A percentile compares a stretch with the other conserved stretches of the same genome.
Conservation (phyloP, 441 rosid species). For the Aquilaria agallochum region DNA sequence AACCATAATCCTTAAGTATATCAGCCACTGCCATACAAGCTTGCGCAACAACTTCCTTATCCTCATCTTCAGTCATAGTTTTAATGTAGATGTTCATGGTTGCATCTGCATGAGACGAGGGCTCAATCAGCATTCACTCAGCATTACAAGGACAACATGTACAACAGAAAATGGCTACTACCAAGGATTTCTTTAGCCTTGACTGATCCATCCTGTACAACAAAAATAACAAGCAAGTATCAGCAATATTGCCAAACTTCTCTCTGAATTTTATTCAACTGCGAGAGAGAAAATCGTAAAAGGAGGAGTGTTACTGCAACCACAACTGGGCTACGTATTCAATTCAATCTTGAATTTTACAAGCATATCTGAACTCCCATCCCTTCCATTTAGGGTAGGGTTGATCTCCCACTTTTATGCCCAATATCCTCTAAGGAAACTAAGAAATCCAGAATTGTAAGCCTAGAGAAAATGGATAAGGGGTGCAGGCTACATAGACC, state of each 20-base stretch:
- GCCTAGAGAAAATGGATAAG: no score
- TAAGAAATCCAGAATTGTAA: no score
- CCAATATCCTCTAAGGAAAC: no score
- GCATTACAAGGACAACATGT: constrained; percentile 1
- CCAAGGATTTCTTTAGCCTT: constrained; percentile 85
- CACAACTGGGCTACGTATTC: no score
- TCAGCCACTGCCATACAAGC: constrained; percentile 90
- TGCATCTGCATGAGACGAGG: constrained; percentile 46
- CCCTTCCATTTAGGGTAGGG: no score
- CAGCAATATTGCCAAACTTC: constrained; percentile 8
- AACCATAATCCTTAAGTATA: constrained; percentile 87
- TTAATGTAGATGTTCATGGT: constrained; percentile 79
- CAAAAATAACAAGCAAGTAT: constrained; percentile 15
- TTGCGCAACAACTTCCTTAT: constrained; percentile 98
- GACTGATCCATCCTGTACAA: constrained; percentile 64
- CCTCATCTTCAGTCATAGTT: constrained; percentile 88
- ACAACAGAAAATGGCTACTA: constrained; percentile 19
- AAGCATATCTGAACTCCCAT: no score
- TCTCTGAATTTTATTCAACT: no score
- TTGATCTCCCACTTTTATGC: no score
- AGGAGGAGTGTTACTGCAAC: background rate
- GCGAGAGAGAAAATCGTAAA: no score
- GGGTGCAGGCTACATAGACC: no score
- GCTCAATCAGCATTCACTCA: constrained; percentile 15
- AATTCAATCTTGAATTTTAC: no score